Evolutionary conservation across 1,284 basidiomycete genomes (phyloP).

Genomic region (Cryptococcus floricola): DNA sequence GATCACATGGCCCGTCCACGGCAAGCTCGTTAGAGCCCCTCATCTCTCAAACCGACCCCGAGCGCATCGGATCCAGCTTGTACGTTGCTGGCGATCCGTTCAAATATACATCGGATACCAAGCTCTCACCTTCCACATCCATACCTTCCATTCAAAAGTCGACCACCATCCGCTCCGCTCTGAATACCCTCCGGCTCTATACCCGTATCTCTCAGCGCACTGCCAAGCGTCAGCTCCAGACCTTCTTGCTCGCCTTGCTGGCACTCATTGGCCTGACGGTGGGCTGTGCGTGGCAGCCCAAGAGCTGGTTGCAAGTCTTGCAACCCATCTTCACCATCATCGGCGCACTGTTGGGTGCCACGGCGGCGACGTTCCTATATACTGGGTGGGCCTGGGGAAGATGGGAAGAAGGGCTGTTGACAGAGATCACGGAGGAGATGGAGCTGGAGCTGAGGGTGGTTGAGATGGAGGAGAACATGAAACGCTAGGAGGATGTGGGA

Average conservation of each 20-base stretch:
- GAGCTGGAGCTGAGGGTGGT: slow-evolving; percentile 59
- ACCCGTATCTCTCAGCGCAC: slow-evolving; percentile 23
- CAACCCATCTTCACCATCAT: slow-evolving; percentile 60
- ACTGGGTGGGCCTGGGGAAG: slow-evolving; percentile 82
- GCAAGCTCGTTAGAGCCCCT: slow-evolving; percentile 25
- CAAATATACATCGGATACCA: not conserved
- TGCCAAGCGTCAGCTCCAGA: slow-evolving; percentile 54
- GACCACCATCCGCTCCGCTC: slow-evolving; percentile 19
- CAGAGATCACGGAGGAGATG: slow-evolving; percentile 77
- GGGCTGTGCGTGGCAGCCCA: slow-evolving; percentile 51
- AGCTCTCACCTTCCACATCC: not conserved
- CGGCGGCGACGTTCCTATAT: slow-evolving; percentile 83
- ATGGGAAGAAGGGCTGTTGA: slow-evolving; percentile 80
- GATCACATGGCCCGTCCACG: slow-evolving; percentile 1
- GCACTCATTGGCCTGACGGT: slow-evolving; percentile 63
- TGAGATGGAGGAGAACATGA: slow-evolving; percentile 30
- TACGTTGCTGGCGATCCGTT: slow-evolving; percentile 12
- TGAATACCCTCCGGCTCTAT: slow-evolving; percentile 27
- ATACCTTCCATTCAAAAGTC: slow-evolving; percentile 9
- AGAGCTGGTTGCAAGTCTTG: slow-evolving; percentile 49
- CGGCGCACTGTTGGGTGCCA: slow-evolving; percentile 67
- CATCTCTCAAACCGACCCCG: slow-evolving; percentile 15
- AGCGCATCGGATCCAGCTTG: slow-evolving; percentile 20
- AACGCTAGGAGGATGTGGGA: not conserved
- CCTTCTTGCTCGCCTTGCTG: slow-evolving; percentile 59